Evolutionary conservation across 2,329 filamentous ascomycete genomes (phyloP), one percentile per base, ranked within the genome.

Genomic region (Neobulgaria alba): DNA sequence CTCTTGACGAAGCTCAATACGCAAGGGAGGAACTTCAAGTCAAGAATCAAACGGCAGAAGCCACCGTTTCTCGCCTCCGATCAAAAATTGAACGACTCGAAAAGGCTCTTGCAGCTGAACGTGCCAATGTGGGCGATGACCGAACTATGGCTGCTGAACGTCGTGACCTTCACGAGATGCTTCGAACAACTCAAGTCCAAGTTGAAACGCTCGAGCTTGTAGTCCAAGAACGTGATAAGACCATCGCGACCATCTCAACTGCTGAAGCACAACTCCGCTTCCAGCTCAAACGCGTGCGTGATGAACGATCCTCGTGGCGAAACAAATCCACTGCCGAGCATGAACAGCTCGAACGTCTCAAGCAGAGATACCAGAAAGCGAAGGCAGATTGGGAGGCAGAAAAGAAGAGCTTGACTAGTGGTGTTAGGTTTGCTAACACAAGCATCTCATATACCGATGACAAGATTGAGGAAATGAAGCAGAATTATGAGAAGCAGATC

Each of bases 161-260:
- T 32, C 67, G 70, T 30, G 75, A 80, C 43, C 63, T 85, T 15
- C 74, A 79, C 48, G 66, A 71, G 38, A 69, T 76, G 60, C 66
- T 80, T 18, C 77, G 75, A 46, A 72, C 76, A 53, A 73, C 73
- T 15, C 78, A 82, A 59, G 67, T 77, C 10, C 75, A 82, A 54
- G 67, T 73, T 31, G 77, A 85, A 58, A 73, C 79, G 23, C 68
- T 92, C n/a, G 79, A 85, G 51, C 71, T 85, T 43, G 79, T 85
- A 55, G 70, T 92, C 19, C 69, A 73, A 4, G 77, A 84, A 55
- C 79, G 83, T 46, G 79, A 86, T 41, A 69, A 75, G 41, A 72
- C 77, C 10, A 74, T 89, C 36, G 73, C 75, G 30, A 62, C 67
- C 21, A 66, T 79, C 19, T 63, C 67, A 23, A 64, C 64, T 10